Evolutionary conservation across 78 protist genomes (phyloP).

Genomic region (Protostelium mycophagum): DNA sequence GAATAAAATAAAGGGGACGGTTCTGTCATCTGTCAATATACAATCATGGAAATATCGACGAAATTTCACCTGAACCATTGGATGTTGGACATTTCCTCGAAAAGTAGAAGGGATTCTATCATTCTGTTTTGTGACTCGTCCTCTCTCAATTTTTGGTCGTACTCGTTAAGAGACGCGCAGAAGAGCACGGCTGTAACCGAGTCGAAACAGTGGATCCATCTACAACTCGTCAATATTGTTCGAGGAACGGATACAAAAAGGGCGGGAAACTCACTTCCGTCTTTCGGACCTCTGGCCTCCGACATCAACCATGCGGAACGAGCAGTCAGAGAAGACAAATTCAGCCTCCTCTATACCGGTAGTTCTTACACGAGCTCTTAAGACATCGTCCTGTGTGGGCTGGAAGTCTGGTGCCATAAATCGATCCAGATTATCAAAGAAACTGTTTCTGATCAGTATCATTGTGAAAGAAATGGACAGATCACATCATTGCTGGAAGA

Average conservation of each 20-base stretch:
- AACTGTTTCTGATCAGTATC: constrained; percentile 19
- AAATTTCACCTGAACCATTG: constrained; percentile 72
- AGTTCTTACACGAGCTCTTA: constrained; percentile 74
- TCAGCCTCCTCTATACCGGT: constrained; percentile 70
- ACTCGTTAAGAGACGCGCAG: constrained; percentile 62
- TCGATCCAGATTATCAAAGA: constrained; percentile 54
- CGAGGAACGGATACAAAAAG: not conserved
- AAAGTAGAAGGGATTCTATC: constrained; percentile 57
- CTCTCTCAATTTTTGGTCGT: constrained; percentile 63
- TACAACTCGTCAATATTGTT: constrained; percentile 6
- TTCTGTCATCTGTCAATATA: no score
- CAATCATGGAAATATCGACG: not conserved
- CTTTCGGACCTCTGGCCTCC: constrained; percentile 89
- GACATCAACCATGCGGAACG: constrained; percentile 77
- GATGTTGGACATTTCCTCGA: constrained; percentile 71
- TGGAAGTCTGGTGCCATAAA: constrained; percentile 48
- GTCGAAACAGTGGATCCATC: constrained; percentile 78
- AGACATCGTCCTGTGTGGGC: constrained; percentile 72
- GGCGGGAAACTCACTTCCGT: constrained; percentile 69
- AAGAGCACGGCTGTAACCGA: constrained; percentile 80
- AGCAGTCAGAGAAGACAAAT: constrained; percentile 34
- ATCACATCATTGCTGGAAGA: not conserved
- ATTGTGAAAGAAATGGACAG: no score
- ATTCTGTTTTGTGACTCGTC: constrained; percentile 74
- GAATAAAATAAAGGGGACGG: constrained; percentile 63